Conservation (phyloP, 2,329 filamentous ascomycete genomes). For the Aulographum hederae region DNA sequence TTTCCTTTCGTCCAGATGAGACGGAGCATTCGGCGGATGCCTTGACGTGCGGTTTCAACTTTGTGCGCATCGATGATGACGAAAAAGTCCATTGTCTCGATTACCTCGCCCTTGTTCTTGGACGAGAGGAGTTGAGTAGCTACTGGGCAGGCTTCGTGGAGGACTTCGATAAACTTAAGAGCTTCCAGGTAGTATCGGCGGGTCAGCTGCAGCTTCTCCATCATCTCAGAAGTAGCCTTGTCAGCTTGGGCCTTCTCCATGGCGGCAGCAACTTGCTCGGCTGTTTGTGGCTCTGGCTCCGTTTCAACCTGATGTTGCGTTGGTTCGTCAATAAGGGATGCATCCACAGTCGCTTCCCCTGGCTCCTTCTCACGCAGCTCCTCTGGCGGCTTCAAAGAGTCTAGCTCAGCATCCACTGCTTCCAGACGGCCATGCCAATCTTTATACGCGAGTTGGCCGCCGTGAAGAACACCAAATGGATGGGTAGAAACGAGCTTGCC, state of each 20-base stretch:
- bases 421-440: slow-evolving; percentile 76
- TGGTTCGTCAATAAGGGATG: slow-evolving; percentile 67
- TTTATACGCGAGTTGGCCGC: slow-evolving; percentile 63
- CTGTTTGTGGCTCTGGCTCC: slow-evolving; percentile 51
- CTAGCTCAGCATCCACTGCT: slow-evolving; percentile 65
- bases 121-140: slow-evolving; percentile 82
- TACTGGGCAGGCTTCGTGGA: slow-evolving; percentile 63
- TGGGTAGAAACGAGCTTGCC: slow-evolving; percentile 82
- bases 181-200: slow-evolving; percentile 88
- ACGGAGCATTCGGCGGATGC: slow-evolving; percentile 87
- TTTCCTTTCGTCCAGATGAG: slow-evolving; percentile 99
- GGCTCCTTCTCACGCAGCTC: slow-evolving; percentile 49
- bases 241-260: slow-evolving; percentile 70
- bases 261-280: slow-evolving; percentile 57
- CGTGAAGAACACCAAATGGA: slow-evolving; percentile 83
- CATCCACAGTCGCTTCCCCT: slow-evolving; percentile 51
- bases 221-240: slow-evolving; percentile 71
- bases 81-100: slow-evolving; percentile 98
- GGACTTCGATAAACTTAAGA: slow-evolving; percentile 77
- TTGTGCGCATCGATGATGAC: slow-evolving; percentile 92
- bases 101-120: slow-evolving; percentile 94
- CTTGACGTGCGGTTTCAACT: slow-evolving; percentile 77
- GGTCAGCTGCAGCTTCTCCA: slow-evolving; percentile 74
- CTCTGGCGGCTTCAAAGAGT: slow-evolving; percentile 61
- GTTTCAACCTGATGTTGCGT: slow-evolving; percentile 57